A percentile compares a stretch with the other conserved stretches of the same genome.
Conservation (phyloP, 208 protist genomes). For the Trypanosoma avium region DNA sequence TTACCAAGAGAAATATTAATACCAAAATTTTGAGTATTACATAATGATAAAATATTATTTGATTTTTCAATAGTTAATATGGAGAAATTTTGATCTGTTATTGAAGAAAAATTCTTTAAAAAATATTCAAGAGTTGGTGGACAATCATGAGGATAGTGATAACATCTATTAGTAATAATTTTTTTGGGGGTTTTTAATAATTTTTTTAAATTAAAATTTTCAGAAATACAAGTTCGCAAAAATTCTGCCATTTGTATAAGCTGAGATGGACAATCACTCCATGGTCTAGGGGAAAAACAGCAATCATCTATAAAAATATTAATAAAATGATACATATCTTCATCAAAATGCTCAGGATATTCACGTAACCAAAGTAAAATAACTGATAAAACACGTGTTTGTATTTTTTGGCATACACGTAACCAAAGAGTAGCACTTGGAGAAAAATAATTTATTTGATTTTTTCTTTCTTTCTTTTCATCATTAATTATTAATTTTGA, state of each 20-base stretch:
- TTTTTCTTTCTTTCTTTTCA: not conserved
- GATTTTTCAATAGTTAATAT: not conserved
- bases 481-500: not conserved
- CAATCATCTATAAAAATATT: conserved; percentile 50
- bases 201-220: not conserved
- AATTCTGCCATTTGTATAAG: conserved; percentile 52
- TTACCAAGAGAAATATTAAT: not conserved
- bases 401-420: conserved; percentile 38
- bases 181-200: not conserved
- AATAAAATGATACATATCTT: conserved; percentile 42
- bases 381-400: conserved; percentile 50
- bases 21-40: not conserved
- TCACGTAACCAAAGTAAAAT: conserved; percentile 54
- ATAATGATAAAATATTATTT: not conserved
- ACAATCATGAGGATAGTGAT: not conserved
- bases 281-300: conserved; percentile 35
- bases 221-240: conserved; percentile 27
- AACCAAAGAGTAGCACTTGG: conserved; percentile 54
- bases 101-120: not conserved
- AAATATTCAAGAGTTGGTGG: not conserved
- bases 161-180: not conserved
- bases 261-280: conserved; percentile 46
- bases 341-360: conserved; percentile 59
- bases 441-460: conserved; percentile 39
- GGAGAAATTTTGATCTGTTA: not conserved